These are phyloP conservation scores for Fallopia convolvulus DNA, from an alignment of 148 eudicot genomes.

Conservation along the genomic window DNA sequence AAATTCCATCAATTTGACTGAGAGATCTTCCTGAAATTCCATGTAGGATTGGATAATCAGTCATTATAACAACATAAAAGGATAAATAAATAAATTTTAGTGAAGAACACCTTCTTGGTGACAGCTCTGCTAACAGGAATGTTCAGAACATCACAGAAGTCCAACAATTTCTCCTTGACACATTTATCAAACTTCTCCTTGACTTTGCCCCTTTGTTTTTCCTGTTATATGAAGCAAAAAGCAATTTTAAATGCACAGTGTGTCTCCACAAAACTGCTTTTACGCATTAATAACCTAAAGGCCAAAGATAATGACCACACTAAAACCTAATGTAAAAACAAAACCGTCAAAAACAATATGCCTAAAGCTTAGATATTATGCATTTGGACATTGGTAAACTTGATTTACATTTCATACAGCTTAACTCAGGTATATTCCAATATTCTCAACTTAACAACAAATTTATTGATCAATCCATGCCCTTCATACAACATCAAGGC, in stretches of 20 bases:
- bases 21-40: constrained; percentile 60
- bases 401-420: background rate
- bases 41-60: background rate
- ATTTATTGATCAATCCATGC: background rate
- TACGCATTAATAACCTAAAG: background rate
- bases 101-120: constrained; percentile 45
- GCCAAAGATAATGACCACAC: background rate
- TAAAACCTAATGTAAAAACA: background rate
- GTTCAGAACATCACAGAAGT: constrained; percentile 80
- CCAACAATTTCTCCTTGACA: constrained; percentile 69
- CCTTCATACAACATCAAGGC: background rate
- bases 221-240: constrained; percentile 27
- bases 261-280: background rate
- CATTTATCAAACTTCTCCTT: constrained; percentile 84
- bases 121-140: constrained; percentile 41
- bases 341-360: background rate
- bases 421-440: background rate
- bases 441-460: background rate
- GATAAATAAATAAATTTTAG: background rate
- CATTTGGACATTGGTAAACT: background rate
- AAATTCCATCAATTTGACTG: constrained; percentile 66
- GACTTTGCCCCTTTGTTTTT: constrained; percentile 61
- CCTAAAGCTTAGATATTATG: background rate
- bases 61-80: background rate
- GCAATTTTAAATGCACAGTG: background rate